Percentiles rank a stretch among this genome's conserved stretches.
Evolutionary conservation across 352 stramenopile species (phyloP).

Genomic region (Halophytophthora batemanensis): DNA sequence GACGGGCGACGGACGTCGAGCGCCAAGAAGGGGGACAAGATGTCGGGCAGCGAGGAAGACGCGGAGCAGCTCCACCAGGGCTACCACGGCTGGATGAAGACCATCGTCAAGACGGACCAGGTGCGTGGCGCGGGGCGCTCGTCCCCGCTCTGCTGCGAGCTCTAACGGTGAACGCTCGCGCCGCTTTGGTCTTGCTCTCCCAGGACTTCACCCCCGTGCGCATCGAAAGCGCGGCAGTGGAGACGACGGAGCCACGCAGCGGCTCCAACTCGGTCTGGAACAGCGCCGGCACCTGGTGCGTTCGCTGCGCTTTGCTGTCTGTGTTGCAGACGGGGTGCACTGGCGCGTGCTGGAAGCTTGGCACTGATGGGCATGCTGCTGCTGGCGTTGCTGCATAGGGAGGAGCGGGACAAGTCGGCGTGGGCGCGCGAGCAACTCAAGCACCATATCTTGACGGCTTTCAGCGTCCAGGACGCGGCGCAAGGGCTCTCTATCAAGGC

Average conservation of each 20-base stretch:
- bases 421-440: conserved; percentile 75
- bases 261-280: conserved; percentile 77
- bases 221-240: conserved; percentile 40
- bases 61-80: conserved; percentile 71
- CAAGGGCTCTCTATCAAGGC: conserved; percentile 54
- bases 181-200: no score
- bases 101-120: conserved; percentile 76
- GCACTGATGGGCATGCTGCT: conserved; percentile 3
- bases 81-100: conserved; percentile 89
- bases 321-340: neutral
- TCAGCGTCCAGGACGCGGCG: conserved; percentile 48
- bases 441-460: conserved; percentile 60
- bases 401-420: conserved; percentile 79
- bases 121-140: conserved; percentile 24
- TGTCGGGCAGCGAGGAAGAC: conserved; percentile 54
- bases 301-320: conserved; percentile 4
- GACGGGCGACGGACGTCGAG: no score
- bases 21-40: conserved; percentile 16
- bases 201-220: conserved; percentile 78
- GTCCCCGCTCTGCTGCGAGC: no score
- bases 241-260: conserved; percentile 15
- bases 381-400: conserved; percentile 34
- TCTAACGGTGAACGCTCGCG: no score
- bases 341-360: neutral
- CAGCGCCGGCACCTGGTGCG: conserved; percentile 71